Conservation (phyloP, 2,329 filamentous ascomycete species). For the Pezizomycotina sp. region DNA sequence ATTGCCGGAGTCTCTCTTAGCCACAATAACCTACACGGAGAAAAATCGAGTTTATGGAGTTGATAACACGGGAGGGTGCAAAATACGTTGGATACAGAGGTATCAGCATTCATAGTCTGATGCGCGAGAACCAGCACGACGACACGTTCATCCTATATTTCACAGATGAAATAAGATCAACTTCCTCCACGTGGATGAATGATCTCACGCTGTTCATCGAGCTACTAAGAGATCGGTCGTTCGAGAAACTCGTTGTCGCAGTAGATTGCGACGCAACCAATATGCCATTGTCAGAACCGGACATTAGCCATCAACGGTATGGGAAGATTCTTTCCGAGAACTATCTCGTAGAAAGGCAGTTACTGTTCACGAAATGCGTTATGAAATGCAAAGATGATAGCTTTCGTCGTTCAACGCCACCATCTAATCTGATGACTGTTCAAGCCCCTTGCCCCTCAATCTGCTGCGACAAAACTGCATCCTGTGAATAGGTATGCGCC, state of each 20-base stretch:
- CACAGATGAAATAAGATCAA: conserved; percentile 11
- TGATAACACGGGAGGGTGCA: conserved; percentile 20
- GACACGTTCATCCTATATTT: conserved; percentile 25
- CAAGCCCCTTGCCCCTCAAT: conserved; percentile 27
- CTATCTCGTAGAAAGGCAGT: conserved; percentile 20
- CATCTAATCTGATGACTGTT: conserved; percentile 24
- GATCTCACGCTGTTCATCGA: conserved; percentile 22
- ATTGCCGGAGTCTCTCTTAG: conserved; percentile 1
- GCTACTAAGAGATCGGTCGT: conserved; percentile 17
- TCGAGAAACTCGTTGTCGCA: conserved; percentile 16
- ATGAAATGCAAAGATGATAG: conserved; percentile 14
- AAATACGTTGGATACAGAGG: conserved; percentile 23
- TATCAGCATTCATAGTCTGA: conserved; percentile 3
- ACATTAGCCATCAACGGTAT: conserved; percentile 20
- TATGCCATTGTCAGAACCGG: conserved; percentile 15
- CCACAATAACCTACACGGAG: conserved; percentile 5
- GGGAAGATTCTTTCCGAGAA: conserved; percentile 16
- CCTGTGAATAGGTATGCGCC: conserved; percentile 24
- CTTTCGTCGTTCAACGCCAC: conserved; percentile 14
- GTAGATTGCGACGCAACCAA: conserved; percentile 23
- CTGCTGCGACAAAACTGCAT: conserved; percentile 20
- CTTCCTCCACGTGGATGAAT: conserved; percentile 18
- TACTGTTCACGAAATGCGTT: conserved; percentile 22
- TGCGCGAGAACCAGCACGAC: conserved; percentile 2
- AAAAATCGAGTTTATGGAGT: conserved; percentile 24